These are phyloP conservation scores for Rhizophagus clarus DNA, from an alignment of 192 early-diverging fungal genomes.

Conservation along the genomic window DNA sequence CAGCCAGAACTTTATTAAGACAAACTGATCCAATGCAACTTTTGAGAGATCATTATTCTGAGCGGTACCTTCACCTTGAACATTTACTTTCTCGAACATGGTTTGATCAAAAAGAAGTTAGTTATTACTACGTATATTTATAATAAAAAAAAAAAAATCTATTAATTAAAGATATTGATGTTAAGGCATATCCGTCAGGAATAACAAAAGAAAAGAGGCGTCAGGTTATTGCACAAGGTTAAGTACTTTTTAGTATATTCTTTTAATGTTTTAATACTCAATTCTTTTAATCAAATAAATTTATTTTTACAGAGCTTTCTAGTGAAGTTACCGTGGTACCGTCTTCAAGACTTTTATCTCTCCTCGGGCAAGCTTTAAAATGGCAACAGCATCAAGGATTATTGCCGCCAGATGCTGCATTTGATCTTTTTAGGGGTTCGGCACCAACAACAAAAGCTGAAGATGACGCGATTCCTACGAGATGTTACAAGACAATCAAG, in stretches of 20 bases:
- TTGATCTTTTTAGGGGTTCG: conserved; percentile 81
- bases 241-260: neutral
- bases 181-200: conserved; percentile 61
- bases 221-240: conserved; percentile 70
- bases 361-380: conserved; percentile 86
- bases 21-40: conserved; percentile 93
- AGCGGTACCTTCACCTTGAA: conserved; percentile 84
- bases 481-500: conserved; percentile 81
- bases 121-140: neutral
- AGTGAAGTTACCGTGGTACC: conserved; percentile 73
- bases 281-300: neutral
- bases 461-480: conserved; percentile 74
- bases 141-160: neutral
- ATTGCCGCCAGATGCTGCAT: conserved; percentile 65
- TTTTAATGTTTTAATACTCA: neutral
- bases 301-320: conserved; percentile 41
- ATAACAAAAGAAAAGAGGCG: conserved; percentile 74
- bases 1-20: conserved; percentile 80
- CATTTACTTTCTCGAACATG: conserved; percentile 67
- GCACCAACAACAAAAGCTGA: conserved; percentile 61
- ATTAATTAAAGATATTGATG: conserved; percentile 15
- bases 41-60: conserved; percentile 70
- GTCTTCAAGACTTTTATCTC: conserved; percentile 76
- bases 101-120: conserved; percentile 72
- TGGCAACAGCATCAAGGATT: conserved; percentile 86